A percentile compares a stretch with the other conserved stretches of the same genome.
These are phyloP conservation scores for Aspergillus carbonarius DNA, from an alignment of 2,329 filamentous ascomycete genomes.

Conservation along the genomic window DNA sequence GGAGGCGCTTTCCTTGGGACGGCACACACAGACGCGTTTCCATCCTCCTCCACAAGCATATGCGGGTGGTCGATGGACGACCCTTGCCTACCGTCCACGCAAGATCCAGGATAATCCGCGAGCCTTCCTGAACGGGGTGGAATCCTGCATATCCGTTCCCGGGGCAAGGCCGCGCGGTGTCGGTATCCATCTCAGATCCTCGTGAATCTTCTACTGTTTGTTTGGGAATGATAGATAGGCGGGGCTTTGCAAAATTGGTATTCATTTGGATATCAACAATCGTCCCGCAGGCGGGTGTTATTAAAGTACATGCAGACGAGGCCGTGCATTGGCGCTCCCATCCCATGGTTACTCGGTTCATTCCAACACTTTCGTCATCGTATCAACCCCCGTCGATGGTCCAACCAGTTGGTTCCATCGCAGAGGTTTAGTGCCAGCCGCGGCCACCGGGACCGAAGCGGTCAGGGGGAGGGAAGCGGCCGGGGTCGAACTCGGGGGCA, in stretches of 20 bases:
- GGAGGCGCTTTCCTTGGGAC: too few relatives aligned
- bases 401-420: constrained; percentile 1
- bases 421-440: constrained; percentile 4
- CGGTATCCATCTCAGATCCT: background rate
- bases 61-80: background rate
- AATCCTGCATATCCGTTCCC: constrained; percentile 19
- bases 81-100: constrained; percentile 8
- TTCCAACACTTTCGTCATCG: constrained; percentile 5
- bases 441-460: constrained; percentile 1
- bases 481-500: constrained; percentile 56
- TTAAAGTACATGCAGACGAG: background rate
- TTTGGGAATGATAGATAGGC: background rate
- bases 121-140: constrained; percentile 15
- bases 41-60: too few relatives aligned
- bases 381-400: background rate
- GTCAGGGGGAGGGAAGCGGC: background rate
- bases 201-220: background rate
- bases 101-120: constrained; percentile 11
- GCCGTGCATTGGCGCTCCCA: background rate
- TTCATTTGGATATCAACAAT: background rate
- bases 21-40: too few relatives aligned
- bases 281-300: background rate
- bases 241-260: background rate
- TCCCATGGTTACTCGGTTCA: constrained; percentile 2
- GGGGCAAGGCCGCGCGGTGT: background rate